These are phyloP conservation scores for Termitomyces sp. DNA, from an alignment of 768 basidiomycete species.

Conservation along the genomic window DNA sequence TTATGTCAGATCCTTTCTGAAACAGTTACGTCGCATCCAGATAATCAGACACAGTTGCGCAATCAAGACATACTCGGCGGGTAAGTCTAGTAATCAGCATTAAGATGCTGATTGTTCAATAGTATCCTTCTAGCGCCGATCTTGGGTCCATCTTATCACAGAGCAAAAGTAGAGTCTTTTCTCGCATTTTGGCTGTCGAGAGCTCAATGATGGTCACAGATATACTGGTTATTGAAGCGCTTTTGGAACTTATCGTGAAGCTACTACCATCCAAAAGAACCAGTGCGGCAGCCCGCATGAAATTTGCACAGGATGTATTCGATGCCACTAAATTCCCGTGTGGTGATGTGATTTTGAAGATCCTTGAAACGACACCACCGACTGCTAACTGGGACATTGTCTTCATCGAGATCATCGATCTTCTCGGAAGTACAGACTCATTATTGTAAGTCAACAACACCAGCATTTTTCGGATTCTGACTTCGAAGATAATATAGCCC, in stretches of 20 bases:
- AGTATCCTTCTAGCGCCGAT: conserved; percentile 6
- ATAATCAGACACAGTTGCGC: conserved; percentile 45
- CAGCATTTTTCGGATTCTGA: background rate
- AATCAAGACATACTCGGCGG: conserved; percentile 42
- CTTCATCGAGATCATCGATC: conserved; percentile 41
- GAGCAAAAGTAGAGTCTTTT: conserved; percentile 36
- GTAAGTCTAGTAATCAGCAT: conserved; percentile 24
- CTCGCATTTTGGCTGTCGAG: background rate
- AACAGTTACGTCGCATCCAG: conserved; percentile 32
- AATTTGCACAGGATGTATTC: conserved; percentile 53
- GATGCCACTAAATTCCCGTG: conserved; percentile 32
- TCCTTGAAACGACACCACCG: conserved; percentile 38
- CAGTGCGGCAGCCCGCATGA: conserved; percentile 31
- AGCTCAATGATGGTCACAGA: conserved; percentile 23
- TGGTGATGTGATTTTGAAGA: conserved; percentile 31
- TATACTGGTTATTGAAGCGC: conserved; percentile 52
- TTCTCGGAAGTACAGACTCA: conserved; percentile 40
- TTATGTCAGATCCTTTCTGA: conserved; percentile 52
- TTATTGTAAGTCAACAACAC: conserved; percentile 39
- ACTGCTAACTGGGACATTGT: conserved; percentile 52
- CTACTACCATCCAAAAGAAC: conserved; percentile 41
- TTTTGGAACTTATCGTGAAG: conserved; percentile 53
- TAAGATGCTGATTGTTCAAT: background rate
- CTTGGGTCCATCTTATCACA: conserved; percentile 47
- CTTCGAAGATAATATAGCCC: conserved; percentile 37